phyloP scores from a whole-genome alignment of 345 rosid species.

The Gossypium bickii region DNA sequence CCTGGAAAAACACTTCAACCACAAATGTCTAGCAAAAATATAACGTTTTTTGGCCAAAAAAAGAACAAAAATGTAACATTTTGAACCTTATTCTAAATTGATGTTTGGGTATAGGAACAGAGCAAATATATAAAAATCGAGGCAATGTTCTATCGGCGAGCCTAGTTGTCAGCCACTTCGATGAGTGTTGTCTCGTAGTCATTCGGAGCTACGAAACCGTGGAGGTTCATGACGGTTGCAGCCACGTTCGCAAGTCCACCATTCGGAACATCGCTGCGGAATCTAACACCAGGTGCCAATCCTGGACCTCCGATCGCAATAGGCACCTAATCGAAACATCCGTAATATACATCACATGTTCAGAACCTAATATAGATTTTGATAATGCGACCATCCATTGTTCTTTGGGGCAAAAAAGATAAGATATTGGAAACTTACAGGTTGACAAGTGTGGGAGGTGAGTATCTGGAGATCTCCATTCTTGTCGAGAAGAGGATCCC shows the following conservation, averaged over 20 bases:
- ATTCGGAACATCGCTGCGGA: constrained; percentile 57
- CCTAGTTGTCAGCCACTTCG: constrained; percentile 55
- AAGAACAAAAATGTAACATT: neutral
- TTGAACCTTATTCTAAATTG: neutral
- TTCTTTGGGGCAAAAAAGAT: neutral
- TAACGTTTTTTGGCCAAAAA: neutral
- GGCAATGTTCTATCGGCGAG: neutral
- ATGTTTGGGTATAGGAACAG: neutral
- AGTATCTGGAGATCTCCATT: constrained; percentile 78
- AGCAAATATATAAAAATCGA: neutral
- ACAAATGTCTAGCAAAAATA: neutral
- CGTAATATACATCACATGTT: neutral
- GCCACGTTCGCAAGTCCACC: constrained; percentile 94
- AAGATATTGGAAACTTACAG: constrained; percentile 46
- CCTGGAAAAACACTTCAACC: neutral
- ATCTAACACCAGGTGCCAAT: constrained; percentile 54
- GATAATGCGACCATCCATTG: neutral
- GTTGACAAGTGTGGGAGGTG: constrained; percentile 93
- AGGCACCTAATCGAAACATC: constrained; percentile 54
- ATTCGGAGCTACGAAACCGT: constrained; percentile 73
- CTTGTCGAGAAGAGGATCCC: constrained; percentile 63
- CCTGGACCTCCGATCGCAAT: constrained; percentile 96
- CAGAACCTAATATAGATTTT: neutral
- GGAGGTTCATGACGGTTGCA: constrained; percentile 93
- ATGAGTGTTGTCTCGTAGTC: constrained; percentile 85